Base-by-base conservation (phyloP, 129 eudicot species). In the Centaurea solstitialis region DNA sequence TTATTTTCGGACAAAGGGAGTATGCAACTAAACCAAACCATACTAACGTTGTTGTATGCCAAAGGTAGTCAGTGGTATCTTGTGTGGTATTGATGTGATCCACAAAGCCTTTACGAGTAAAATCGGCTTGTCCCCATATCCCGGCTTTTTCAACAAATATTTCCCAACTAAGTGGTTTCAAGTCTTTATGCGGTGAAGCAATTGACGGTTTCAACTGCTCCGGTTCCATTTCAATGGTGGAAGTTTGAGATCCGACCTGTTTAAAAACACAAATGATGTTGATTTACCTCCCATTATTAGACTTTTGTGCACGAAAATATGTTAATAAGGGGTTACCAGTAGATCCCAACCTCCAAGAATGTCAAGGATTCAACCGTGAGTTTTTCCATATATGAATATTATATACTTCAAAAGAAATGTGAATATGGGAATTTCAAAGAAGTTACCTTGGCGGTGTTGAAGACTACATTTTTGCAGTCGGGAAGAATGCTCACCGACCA, bases 401-500 rank as follows among this genome's bases (percentile, higher is more conserved):
- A 43, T 13, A 15, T 10, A 13, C 61, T 13, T 50, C 61, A 50
- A 50, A 50, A 3, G 5, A 50, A 50, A 38, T 6, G 65, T 8
- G n/a, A 65, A 65, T 4, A 65, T 2, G 57, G 65, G 37, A 68
- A 47, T n/a, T 12, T 24, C 22, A 79, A 53, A 39, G 72, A 53
- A 75, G 65, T 76, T 83, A 95, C 99, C 97, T 93, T 93, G 78
- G 99, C 99, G 5, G 98, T 88, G 86, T 95, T 95, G 78, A 86
- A 93, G 70, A 84, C 98, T 38, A 91, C 99, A 74, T 87, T 93
- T 81, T 95, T 95, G 95, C 99, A 95, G 84, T 95, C 99, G 0
- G 99, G 99, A 82, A 95, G 88, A 72, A 95, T 95, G 97, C 99
- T 95, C 43, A 95, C 99, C 0, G 99, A 95, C 99, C 99, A 95